Evolutionary conservation across 176 grass and related monocot genomes (phyloP), one percentile per base, ranked within the genome.

Genomic region (Melocanna baccifera): DNA sequence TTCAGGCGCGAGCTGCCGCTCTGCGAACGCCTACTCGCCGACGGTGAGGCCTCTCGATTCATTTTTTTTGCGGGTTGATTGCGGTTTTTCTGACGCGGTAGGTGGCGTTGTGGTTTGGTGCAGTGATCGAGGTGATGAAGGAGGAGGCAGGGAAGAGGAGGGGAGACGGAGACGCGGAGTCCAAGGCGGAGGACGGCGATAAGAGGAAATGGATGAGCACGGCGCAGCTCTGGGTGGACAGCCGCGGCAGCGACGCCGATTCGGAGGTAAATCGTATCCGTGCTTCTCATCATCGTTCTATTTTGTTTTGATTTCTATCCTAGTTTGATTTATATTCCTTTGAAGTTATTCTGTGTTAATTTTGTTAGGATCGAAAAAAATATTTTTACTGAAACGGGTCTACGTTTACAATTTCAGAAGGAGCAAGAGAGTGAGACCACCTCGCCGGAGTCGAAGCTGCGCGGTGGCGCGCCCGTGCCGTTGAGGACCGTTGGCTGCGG

Each of bases 171-270:
- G 82, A 89, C 66, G 74, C 79, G 6, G 89, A 79, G 28, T 29
- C 79, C 19, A 84, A 50, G 14, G 77, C 86, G 2, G 84, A 87
- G 39, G 81, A 89, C 83, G 84, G 47, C 52, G 86, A 95, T n/a
- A 97, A 94, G 79, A 84, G 36, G 59, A 93, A 91, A 78, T 97
- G 95, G 95, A 89, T 97, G 95, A 94, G 92, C 85, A 94, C 92
- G 1, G 95, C 92, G 64, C 95, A 97, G 88, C 84, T 97, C 28
- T 97, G 95, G 95, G 87, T 92, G 13, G 92, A 92, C 64, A 83
- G 61, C 82, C 67, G 67, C 65, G 20, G 73, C 65, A 48, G 71
- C 71, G 87, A 81, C 63, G 79, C 92, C 79, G 68, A 92, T 85
- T 78, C 92, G 2, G 52, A 86, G 48, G 84, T 83, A 41, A 40